phyloP scores from a whole-genome alignment of 768 basidiomycete genomes.

The Termitomyces sp. region DNA sequence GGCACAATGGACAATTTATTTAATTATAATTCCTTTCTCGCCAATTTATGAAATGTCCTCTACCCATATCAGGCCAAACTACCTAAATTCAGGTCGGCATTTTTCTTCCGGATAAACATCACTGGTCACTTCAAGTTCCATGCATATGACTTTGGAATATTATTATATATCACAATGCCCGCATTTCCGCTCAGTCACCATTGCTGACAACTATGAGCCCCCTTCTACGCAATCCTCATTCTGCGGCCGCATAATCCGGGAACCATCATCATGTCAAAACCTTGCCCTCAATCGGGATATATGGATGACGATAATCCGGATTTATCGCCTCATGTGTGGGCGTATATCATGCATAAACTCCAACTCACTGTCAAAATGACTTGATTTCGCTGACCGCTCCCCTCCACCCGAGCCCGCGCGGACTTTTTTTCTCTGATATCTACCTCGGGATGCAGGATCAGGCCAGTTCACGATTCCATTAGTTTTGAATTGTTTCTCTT shows the following conservation, averaged over 20 bases:
- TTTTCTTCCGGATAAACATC: conserved; percentile 7
- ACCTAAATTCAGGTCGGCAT: conserved; percentile 3
- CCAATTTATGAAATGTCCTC: not conserved
- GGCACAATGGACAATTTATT: not conserved
- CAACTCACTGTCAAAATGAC: conserved; percentile 1
- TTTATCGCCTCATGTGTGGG: not conserved
- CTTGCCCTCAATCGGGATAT: conserved; percentile 1
- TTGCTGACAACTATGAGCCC: not conserved
- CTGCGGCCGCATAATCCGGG: not conserved
- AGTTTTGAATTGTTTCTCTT: not conserved
- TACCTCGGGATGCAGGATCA: conserved; percentile 11
- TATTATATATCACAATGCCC: conserved; percentile 6
- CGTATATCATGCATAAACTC: conserved; percentile 1
- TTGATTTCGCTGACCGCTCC: conserved; percentile 1
- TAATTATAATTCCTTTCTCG: not conserved
- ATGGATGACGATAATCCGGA: conserved; percentile 4
- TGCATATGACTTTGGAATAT: not conserved
- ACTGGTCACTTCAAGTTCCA: not conserved
- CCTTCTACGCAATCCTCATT: not conserved
- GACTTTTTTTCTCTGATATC: not conserved
- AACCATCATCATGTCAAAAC: conserved; percentile 5
- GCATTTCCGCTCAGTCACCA: conserved; percentile 4
- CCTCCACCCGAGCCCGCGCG: not conserved
- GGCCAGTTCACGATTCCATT: not conserved
- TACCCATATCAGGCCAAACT: conserved; percentile 10